Percentiles rank a stretch among this genome's conserved stretches.
These are phyloP conservation scores for Isochrysis galbana DNA, from an alignment of 78 protist species.

Conservation along the genomic window DNA sequence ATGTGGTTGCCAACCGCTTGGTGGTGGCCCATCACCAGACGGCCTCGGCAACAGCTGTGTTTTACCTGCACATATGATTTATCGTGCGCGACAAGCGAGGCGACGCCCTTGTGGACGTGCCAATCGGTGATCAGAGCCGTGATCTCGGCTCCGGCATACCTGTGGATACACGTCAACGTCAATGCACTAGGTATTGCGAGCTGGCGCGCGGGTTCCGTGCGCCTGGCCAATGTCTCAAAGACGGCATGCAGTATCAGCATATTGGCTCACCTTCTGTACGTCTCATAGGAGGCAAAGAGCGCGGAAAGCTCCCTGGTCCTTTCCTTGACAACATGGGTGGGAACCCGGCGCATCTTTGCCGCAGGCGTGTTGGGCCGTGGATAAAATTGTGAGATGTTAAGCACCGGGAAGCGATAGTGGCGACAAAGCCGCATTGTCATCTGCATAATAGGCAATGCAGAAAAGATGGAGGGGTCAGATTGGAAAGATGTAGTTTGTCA, in stretches of 20 bases:
- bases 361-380: slow-evolving; percentile 80
- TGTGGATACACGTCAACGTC: no score
- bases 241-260: no score
- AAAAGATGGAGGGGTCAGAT: no score
- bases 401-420: slow-evolving; percentile 39
- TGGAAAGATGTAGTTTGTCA: no score
- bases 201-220: no score
- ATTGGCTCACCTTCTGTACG: no score
- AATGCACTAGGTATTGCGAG: no score
- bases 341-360: slow-evolving; percentile 52
- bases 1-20: no score
- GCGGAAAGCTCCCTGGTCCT: slow-evolving; percentile 27
- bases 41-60: no score
- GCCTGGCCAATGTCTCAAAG: no score
- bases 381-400: slow-evolving; percentile 69
- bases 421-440: slow-evolving; percentile 12
- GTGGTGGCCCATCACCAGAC: no score
- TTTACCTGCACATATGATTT: slow-evolving; percentile 41
- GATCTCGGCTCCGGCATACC: neutral
- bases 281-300: slow-evolving; percentile 29
- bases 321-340: slow-evolving; percentile 11
- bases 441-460: no score
- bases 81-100: slow-evolving; percentile 59
- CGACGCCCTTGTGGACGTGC: slow-evolving; percentile 29
- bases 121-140: slow-evolving; percentile 53